phyloP scores from a whole-genome alignment of 805 yeast species.

The Nakazawaea anatomiae region DNA sequence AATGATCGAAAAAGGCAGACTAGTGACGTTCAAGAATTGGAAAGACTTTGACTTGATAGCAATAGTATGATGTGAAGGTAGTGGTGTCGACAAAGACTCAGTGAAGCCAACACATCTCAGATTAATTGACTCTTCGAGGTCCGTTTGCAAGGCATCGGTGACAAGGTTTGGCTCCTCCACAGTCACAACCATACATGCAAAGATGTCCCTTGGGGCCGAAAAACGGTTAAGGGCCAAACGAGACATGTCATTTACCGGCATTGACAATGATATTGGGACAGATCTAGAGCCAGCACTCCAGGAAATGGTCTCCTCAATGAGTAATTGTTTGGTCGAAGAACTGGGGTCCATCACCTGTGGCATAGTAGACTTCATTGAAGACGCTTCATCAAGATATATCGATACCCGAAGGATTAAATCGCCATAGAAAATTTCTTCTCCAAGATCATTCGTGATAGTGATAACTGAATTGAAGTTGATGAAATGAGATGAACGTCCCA shows the following conservation, averaged over 20 bases:
- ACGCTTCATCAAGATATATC: not conserved
- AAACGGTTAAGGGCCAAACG: too few relatives aligned
- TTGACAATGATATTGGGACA: not conserved
- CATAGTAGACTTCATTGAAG: too few relatives aligned
- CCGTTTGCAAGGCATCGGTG: not conserved
- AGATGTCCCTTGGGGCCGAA: too few relatives aligned
- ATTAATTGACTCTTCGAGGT: not conserved
- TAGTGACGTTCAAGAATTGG: not conserved
- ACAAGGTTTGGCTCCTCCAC: not conserved
- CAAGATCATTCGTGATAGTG: constrained; percentile 32
- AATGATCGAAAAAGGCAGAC: not conserved
- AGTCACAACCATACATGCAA: not conserved
- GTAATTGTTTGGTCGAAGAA: not conserved
- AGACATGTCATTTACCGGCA: not conserved
- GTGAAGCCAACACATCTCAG: not conserved
- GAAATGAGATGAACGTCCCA: not conserved
- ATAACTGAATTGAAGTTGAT: constrained; percentile 12
- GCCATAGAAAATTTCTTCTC: constrained; percentile 32
- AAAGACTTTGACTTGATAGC: not conserved
- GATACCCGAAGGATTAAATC: constrained; percentile 12
- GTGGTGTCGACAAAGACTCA: too few relatives aligned
- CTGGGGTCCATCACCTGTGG: not conserved
- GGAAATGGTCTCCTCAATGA: not conserved
- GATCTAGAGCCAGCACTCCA: not conserved
- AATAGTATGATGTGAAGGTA: not conserved